phyloP scores from a whole-genome alignment of 768 basidiomycete species.

The Trichaptum fuscoviolaceum region DNA sequence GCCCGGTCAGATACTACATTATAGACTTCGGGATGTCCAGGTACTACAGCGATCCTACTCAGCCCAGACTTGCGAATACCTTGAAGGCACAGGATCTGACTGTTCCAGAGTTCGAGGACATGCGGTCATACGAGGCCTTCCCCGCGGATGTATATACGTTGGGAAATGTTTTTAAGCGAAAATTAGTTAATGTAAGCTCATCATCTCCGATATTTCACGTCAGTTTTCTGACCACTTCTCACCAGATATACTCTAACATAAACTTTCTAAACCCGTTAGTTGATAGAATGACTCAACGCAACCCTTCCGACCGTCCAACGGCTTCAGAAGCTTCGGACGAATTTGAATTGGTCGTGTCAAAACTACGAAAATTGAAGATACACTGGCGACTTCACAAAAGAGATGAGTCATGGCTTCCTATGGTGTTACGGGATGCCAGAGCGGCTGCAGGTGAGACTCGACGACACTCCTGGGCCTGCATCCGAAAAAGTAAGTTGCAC shows the following conservation, averaged over 20 bases:
- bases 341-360: too few species aligned
- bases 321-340: slow-evolving; percentile 8
- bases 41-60: slow-evolving; percentile 12
- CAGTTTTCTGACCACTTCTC: background rate
- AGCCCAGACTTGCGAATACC: slow-evolving; percentile 12
- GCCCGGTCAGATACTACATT: slow-evolving; percentile 34
- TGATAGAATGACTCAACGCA: slow-evolving; percentile 3
- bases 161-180: slow-evolving; percentile 19
- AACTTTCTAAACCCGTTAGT: slow-evolving; percentile 11
- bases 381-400: too few species aligned
- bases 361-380: too few species aligned
- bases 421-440: too few species aligned
- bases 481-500: too few species aligned
- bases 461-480: too few species aligned
- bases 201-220: background rate
- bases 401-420: too few species aligned
- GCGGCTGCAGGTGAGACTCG: too few species aligned
- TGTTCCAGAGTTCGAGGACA: slow-evolving; percentile 18
- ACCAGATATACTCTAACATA: slow-evolving; percentile 12
- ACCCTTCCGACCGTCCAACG: slow-evolving; percentile 12
- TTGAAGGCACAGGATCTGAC: slow-evolving; percentile 18
- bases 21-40: slow-evolving; percentile 30
- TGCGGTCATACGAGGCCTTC: slow-evolving; percentile 19
- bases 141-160: slow-evolving; percentile 23
- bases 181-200: slow-evolving; percentile 14